A percentile compares a stretch with the other conserved stretches of the same genome.
These are phyloP conservation scores for Populus ilicifolia DNA, from an alignment of 345 rosid species.

Conservation along the genomic window DNA sequence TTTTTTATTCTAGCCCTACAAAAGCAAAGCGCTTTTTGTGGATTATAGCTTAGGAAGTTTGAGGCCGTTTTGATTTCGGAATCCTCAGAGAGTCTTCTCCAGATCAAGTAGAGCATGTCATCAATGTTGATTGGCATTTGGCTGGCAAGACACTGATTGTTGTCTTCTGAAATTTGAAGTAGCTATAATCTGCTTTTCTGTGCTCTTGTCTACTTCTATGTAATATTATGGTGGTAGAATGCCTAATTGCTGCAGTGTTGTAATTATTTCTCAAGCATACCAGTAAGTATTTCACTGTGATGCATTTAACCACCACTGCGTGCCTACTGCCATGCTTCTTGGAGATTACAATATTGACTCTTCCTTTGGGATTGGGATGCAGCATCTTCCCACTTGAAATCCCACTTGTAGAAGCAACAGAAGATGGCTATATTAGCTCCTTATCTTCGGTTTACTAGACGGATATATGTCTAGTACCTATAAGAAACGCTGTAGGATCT, in stretches of 20 bases:
- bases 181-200: background rate
- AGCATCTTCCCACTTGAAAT: background rate
- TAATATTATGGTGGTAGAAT: background rate
- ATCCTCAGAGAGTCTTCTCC: background rate
- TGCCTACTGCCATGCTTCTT: background rate
- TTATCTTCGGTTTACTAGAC: background rate
- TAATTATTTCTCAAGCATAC: background rate
- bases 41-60: background rate
- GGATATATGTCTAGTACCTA: background rate
- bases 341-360: background rate
- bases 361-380: background rate
- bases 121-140: background rate
- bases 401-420: background rate
- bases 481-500: background rate
- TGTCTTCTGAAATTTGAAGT: background rate
- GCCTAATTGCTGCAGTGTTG: background rate
- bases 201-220: background rate
- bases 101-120: background rate
- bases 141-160: background rate
- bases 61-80: background rate
- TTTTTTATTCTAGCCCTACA: too few relatives aligned
- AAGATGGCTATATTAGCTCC: background rate
- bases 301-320: background rate
- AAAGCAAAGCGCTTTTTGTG: background rate
- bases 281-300: background rate